Conservation (phyloP, 306 rosid species). For the Amphicarpaea edgeworthii region DNA sequence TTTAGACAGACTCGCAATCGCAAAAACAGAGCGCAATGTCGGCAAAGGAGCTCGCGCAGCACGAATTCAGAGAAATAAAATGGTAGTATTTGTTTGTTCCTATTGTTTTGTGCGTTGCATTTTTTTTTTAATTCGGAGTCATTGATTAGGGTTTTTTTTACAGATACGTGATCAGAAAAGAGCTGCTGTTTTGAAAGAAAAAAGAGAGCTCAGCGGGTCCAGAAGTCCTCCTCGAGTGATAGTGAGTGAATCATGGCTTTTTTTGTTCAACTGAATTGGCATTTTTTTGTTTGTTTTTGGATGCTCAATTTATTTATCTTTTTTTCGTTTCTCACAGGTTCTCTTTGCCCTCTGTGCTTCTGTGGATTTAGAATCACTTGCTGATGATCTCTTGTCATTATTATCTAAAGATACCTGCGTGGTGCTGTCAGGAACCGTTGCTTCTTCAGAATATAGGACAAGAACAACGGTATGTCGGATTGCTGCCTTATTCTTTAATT, state of each 20-base stretch:
- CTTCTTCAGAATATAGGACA: slow-evolving; percentile 80
- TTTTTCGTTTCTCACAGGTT: slow-evolving; percentile 62
- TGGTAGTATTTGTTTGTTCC: slow-evolving; percentile 54
- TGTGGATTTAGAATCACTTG: slow-evolving; percentile 67
- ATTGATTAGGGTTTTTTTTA: slow-evolving; percentile 10
- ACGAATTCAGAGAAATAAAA: slow-evolving; percentile 79
- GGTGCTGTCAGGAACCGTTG: slow-evolving; percentile 62
- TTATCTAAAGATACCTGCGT: slow-evolving; percentile 56
- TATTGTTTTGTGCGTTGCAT: background rate
- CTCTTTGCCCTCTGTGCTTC: slow-evolving; percentile 80
- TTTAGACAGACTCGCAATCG: slow-evolving; percentile 61
- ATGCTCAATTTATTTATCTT: background rate
- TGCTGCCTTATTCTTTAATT: slow-evolving; percentile 50
- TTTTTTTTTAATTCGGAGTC: background rate
- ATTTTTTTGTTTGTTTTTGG: slow-evolving; percentile 2
- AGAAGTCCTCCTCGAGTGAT: slow-evolving; percentile 86
- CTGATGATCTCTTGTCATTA: slow-evolving; percentile 68
- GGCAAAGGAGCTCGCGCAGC: slow-evolving; percentile 77
- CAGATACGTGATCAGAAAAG: slow-evolving; percentile 79
- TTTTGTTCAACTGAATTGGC: background rate
- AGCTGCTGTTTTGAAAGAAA: slow-evolving; percentile 81
- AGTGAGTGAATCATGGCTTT: slow-evolving; percentile 56
- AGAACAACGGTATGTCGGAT: slow-evolving; percentile 67
- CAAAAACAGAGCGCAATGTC: slow-evolving; percentile 64
- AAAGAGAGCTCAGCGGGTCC: slow-evolving; percentile 80